Conservation (phyloP, 345 rosid species). For the Nephelium lappaceum region DNA sequence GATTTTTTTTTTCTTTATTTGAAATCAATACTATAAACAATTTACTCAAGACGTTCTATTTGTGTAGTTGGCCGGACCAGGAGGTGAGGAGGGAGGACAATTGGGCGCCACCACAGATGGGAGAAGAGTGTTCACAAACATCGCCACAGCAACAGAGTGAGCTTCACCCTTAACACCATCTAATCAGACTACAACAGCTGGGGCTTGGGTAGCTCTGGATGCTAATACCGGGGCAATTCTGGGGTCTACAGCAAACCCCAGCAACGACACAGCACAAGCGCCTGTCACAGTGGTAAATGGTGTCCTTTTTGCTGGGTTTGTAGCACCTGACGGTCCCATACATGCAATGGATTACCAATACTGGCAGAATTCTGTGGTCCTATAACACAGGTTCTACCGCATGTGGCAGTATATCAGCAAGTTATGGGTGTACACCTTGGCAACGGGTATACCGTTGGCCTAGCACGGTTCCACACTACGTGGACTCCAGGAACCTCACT, state of each 20-base stretch:
- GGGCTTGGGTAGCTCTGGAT: slow-evolving; percentile 49
- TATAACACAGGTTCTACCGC: slow-evolving; percentile 45
- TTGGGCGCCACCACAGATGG: slow-evolving; percentile 53
- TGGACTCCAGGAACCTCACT: slow-evolving; percentile 52
- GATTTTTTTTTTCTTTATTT: too few relatives aligned
- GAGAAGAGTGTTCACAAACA: slow-evolving; percentile 39
- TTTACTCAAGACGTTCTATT: background rate
- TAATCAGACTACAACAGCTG: slow-evolving; percentile 41
- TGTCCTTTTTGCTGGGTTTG: slow-evolving; percentile 45
- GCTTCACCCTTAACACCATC: slow-evolving; percentile 42
- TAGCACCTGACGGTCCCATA: slow-evolving; percentile 44
- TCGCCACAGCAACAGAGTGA: slow-evolving; percentile 33
- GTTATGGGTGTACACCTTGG: slow-evolving; percentile 51
- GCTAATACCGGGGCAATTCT: slow-evolving; percentile 39
- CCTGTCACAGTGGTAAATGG: slow-evolving; percentile 43
- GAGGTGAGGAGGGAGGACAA: slow-evolving; percentile 41
- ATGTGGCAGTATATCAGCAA: slow-evolving; percentile 40
- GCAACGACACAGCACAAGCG: slow-evolving; percentile 39
- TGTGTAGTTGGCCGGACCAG: slow-evolving; percentile 45
- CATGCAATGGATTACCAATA: slow-evolving; percentile 42
- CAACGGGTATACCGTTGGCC: slow-evolving; percentile 34
- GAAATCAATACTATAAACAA: too few relatives aligned
- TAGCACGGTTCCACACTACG: slow-evolving; percentile 37
- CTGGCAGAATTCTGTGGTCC: slow-evolving; percentile 43
- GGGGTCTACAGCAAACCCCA: slow-evolving; percentile 49